Base-by-base conservation (phyloP, 2,329 filamentous ascomycete genomes). In the Dendrostoma leiphaemia region DNA sequence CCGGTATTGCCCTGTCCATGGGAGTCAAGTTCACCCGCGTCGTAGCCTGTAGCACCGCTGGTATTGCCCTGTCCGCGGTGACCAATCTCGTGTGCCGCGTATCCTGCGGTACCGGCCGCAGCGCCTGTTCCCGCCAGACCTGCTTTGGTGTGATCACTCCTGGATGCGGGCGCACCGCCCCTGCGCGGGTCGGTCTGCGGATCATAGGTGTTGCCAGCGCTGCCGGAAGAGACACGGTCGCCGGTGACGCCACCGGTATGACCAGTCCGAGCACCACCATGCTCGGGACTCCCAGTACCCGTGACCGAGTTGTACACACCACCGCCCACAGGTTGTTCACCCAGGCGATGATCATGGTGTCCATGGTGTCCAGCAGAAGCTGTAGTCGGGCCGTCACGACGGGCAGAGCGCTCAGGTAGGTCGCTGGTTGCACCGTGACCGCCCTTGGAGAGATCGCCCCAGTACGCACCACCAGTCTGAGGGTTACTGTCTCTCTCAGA, bases 41-140 rank as follows among this genome's bases (percentile, higher is more conserved):
- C 44, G 17, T 51, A 54, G 43, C 49, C 55, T 29, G 38, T 51
- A 40, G 29, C 47, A 26, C 29, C 48, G 41, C 40, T 51, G n/a
- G 15, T 54, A 41, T 3, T 54, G 40, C 34, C 48, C 5, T 57
- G 49, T 23, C 58, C 47, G 15, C 43, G 52, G 9, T 55, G 47
- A 17, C 47, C 43, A 23, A 56, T 35, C 37, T 59, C 46, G 28
- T 53, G 49, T 5, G 57, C 57, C 15, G 53, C 60, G 26, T 53
- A 54, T 12, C 60, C 60, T 2, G 57, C 55, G 17, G 50, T 57
- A 3, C 53, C 49, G 15, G 34, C 54, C 6, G 31, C 49, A 4
- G 41, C 45, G 15, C 41, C 53, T 4, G 44, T 48, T 4, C 34
- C 48, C 1, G 29, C 37, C 21, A 53, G n/a, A 23, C 48, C 56